Conservation (phyloP, 2,329 filamentous ascomycete species). For the Trichoderma sp. region DNA sequence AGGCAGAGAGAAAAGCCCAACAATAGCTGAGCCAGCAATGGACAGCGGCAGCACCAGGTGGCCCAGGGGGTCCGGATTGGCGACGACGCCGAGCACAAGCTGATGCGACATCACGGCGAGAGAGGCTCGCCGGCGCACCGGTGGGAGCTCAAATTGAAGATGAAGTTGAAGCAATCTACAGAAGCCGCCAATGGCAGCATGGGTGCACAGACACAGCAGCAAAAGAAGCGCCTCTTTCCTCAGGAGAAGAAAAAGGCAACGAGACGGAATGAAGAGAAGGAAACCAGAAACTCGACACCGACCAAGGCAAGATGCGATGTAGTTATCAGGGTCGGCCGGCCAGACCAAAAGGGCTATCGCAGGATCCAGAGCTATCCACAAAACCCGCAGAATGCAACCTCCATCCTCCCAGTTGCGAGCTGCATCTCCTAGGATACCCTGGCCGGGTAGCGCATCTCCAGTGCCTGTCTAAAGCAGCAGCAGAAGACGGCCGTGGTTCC, state of each 20-base stretch:
- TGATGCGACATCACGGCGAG: slow-evolving; percentile 15
- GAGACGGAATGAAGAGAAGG: background rate
- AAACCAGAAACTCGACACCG: background rate
- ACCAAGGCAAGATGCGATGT: background rate
- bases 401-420: background rate
- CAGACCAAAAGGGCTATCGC: slow-evolving; percentile 1
- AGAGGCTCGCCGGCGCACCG: background rate
- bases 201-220: background rate
- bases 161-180: background rate
- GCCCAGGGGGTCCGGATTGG: background rate
- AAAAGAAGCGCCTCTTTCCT: background rate
- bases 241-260: background rate
- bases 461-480: background rate
- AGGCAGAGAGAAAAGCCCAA: slow-evolving; percentile 38
- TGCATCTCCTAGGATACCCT: slow-evolving; percentile 8
- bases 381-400: slow-evolving; percentile 4
- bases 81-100: background rate
- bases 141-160: slow-evolving; percentile 3
- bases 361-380: slow-evolving; percentile 10
- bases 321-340: slow-evolving; percentile 1
- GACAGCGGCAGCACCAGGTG: slow-evolving; percentile 29
- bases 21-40: slow-evolving; percentile 35
- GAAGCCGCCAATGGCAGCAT: background rate
- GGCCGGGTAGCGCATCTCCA: slow-evolving; percentile 7
- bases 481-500: background rate